Evolutionary conservation across 495 filamentous ascomycete genomes (phyloP), one percentile per base, ranked within the genome.

Genomic region (Xylaria curta): DNA sequence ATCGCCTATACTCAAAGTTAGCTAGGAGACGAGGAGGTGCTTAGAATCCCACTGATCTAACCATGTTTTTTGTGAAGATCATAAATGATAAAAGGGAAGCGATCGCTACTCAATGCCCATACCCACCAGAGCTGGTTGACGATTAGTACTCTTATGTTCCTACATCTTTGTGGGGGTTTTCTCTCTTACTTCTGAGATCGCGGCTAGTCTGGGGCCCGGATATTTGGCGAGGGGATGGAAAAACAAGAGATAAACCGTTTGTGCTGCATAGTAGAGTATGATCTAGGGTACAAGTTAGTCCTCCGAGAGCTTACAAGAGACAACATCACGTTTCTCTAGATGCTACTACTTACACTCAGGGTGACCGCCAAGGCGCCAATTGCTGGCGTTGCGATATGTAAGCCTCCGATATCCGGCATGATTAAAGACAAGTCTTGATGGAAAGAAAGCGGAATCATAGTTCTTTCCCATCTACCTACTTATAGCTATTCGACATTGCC

Each of bases 141-240:
- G 8, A 40, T 72, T 3, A 72, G 53, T 26, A 66, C 13, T 42
- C 46, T n/a, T 21, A 19, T 36, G 8, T 46, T 15, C 15, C n/a
- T 46, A 46, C n/a, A 15, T 56, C 2, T 56, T 72, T 2, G 38
- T 66, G 10, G 28, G 59, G 26, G 19, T n/a, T 21, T 0, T 66
- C 12, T 6, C 15, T 36, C 62, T 66, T 13, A 72, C 69, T 17
- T 60, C 62, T 46, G 69, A 36, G n/a, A 72, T 13, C 26, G 69
- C 69, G n/a, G 62, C 69, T 21, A 72, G 6, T 40, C 44, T 72
- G 21, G 69, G 69, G 1, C 69, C 69, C 1, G 69, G 69, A 28
- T 72, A 72, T 61, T 66, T 72, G 10, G 69, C 61, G 1, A 72
- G 53, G 9, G 69, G 69, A 51, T 72, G 69, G n/a, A 72, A 72